Base-by-base conservation (phyloP, 169 alveolate genomes). In the Theileria sp. region DNA sequence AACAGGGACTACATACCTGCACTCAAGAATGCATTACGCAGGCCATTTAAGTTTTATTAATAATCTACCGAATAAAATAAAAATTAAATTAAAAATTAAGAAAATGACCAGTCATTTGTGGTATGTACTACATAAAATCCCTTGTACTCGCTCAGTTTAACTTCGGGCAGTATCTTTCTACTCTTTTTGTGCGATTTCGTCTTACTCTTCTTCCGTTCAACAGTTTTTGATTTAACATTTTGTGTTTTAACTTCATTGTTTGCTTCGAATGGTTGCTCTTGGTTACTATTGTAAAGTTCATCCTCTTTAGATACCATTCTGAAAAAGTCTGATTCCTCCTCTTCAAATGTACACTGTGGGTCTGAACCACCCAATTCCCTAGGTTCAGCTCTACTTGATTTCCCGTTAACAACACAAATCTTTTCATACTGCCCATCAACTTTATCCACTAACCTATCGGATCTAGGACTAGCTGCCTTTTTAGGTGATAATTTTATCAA, bases 1-100 rank as follows among this genome's bases (percentile, higher is more conserved):
- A 87, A 91, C 74, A 87, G 78, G 74, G 93, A 91, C 77, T 81
- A 87, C 81, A 77, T 91, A 25, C 92, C 89, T 13, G 94, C 94
- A 26, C 88, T 91, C 12, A 77, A 88, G 12, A 75, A 80, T 71
- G 81, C 81, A 54, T 54, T 87, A 87, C 75, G 77, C 44, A 77
- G 87, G 19, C 85, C 84, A 8, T 51, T 62, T 64, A 87, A 83
- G 64, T 66, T 91, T 66, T 91, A 91, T 58, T 91, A 38, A 60
- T 23, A 7, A 70, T 26, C 30, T 75, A 30, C 19, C 0, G n/a
- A 54, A 13, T 26, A 49, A 15, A 8, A 19, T 64, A 32, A 21
- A 51, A 32, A 62, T 30, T 44, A 32, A n/a, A 23, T 30, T 36
- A 44, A 8, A 36, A 34, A 23, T 34, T 71, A 79, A 17, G 51